phyloP scores from a whole-genome alignment of 192 early-diverging fungal species.

The Blastocladiella britannica region DNA sequence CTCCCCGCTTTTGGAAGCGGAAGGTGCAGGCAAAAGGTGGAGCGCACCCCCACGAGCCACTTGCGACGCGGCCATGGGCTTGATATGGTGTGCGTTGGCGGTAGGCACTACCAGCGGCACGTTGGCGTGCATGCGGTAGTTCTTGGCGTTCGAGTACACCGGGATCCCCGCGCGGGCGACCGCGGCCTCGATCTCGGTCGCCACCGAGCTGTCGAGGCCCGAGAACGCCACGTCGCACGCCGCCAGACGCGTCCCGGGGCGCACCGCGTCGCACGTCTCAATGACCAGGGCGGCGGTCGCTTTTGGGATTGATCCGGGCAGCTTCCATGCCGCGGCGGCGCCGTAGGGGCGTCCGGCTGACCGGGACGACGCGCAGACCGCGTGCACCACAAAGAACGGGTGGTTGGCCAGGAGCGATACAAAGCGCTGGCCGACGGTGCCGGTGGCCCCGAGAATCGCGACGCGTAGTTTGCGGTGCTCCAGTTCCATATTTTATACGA shows the following conservation, averaged over 20 bases:
- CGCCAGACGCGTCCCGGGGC: conserved; percentile 26
- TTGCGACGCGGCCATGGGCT: conserved; percentile 20
- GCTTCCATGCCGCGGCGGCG: conserved; percentile 73
- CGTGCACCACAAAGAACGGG: conserved; percentile 66
- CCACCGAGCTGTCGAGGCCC: conserved; percentile 80
- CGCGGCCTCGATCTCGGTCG: conserved; percentile 80
- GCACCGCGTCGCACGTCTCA: conserved; percentile 40
- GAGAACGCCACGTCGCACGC: conserved; percentile 86
- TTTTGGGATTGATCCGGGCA: conserved; percentile 50
- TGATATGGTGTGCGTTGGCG: conserved; percentile 73
- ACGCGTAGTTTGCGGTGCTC: conserved; percentile 34
- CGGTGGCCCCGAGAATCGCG: conserved; percentile 89
- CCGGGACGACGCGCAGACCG: conserved; percentile 72
- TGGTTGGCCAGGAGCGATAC: conserved; percentile 71
- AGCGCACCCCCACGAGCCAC: conserved; percentile 9
- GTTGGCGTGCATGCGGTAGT: conserved; percentile 70
- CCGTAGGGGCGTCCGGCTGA: conserved; percentile 71
- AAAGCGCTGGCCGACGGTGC: conserved; percentile 95
- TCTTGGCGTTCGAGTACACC: conserved; percentile 92
- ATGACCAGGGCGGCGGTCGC: conserved; percentile 34
- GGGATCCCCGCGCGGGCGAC: conserved; percentile 72
- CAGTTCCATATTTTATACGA: too few species aligned
- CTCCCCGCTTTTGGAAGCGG: too few species aligned
- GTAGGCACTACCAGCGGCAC: conserved; percentile 88
- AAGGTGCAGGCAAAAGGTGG: too few species aligned